These are phyloP conservation scores for Ottelia alismoides DNA, from an alignment of 106 monocot genomes.

Conservation along the genomic window DNA sequence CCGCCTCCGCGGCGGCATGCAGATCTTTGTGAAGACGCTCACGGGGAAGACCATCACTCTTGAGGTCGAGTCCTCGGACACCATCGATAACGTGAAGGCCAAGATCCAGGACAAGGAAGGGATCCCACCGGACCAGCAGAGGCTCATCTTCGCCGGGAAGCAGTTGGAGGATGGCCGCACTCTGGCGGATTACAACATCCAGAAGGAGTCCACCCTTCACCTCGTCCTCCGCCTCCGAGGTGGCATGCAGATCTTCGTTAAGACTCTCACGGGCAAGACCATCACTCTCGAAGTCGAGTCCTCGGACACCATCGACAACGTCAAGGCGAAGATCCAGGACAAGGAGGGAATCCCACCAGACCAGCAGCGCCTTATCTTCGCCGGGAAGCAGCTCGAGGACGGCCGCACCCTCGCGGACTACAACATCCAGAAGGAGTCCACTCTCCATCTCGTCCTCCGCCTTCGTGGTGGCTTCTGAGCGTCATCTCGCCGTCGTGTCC, in stretches of 20 bases:
- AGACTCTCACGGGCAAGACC: neutral
- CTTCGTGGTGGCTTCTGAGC: too few relatives aligned
- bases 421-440: too few relatives aligned
- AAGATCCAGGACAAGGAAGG: constrained; percentile 11
- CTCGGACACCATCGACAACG: neutral
- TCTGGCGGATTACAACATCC: constrained; percentile 18
- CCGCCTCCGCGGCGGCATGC: neutral
- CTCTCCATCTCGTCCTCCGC: too few relatives aligned
- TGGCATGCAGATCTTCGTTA: neutral
- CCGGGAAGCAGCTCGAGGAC: too few relatives aligned
- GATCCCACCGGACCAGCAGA: constrained; percentile 19
- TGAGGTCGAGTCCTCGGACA: constrained; percentile 3
- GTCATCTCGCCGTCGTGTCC: too few relatives aligned
- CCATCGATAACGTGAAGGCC: constrained; percentile 7
- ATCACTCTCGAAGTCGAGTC: neutral
- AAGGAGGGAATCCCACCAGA: neutral
- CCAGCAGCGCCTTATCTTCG: too few relatives aligned
- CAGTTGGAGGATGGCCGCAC: constrained; percentile 13
- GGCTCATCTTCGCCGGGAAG: constrained; percentile 22
- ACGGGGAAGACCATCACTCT: neutral
- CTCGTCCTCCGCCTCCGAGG: neutral
- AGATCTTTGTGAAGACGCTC: neutral
- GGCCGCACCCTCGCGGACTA: too few relatives aligned
- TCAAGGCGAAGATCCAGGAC: neutral
- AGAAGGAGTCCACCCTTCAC: neutral